These are phyloP conservation scores for Tricholoma flavovirens DNA, from an alignment of 768 basidiomycete species.

Conservation along the genomic window DNA sequence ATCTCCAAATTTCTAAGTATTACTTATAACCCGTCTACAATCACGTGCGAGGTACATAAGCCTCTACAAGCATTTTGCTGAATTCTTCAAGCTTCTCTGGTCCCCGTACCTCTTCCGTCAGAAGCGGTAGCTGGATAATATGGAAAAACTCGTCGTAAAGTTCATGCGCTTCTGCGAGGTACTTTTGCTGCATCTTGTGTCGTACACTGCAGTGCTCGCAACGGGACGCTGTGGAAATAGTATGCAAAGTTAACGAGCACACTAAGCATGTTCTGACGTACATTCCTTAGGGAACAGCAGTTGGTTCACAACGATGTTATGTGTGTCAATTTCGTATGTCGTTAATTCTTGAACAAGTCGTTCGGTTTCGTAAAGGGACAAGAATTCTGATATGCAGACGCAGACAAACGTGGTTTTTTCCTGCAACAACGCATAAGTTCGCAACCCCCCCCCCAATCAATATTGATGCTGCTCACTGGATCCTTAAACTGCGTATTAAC, in stretches of 20 bases:
- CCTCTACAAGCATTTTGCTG: constrained; percentile 84
- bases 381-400: constrained; percentile 97
- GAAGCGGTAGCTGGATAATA: constrained; percentile 85
- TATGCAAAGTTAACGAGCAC: neutral
- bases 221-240: constrained; percentile 59
- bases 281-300: constrained; percentile 89
- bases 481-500: constrained; percentile 99
- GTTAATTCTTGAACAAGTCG: constrained; percentile 94
- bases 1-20: neutral
- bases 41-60: constrained; percentile 52
- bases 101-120: constrained; percentile 96
- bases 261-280: constrained; percentile 30
- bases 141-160: constrained; percentile 99
- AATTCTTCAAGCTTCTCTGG: constrained; percentile 91
- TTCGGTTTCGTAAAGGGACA: constrained; percentile 98
- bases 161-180: constrained; percentile 92
- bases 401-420: constrained; percentile 99
- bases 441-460: neutral
- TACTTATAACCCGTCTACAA: neutral
- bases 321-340: constrained; percentile 94
- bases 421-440: constrained; percentile 33
- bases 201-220: constrained; percentile 95
- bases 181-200: constrained; percentile 98
- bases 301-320: constrained; percentile 98
- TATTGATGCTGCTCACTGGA: constrained; percentile 54